Conservation (phyloP, 306 rosid species). For the Purshia tridentata region DNA sequence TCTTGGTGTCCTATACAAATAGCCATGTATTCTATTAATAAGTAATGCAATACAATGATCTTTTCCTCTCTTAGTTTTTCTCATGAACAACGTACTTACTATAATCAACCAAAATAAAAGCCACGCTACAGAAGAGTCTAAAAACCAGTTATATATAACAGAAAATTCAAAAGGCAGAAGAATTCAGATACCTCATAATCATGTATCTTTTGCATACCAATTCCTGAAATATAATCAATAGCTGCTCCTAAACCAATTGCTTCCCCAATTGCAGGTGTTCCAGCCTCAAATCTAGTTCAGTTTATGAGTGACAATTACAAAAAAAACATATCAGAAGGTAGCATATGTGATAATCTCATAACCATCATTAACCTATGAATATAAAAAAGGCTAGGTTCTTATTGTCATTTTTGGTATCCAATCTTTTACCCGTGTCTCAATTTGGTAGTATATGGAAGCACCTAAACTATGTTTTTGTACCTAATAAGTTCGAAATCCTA, state of each 20-base stretch:
- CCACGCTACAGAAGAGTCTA: neutral
- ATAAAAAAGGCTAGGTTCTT: too few relatives aligned
- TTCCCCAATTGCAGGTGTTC: constrained; percentile 99
- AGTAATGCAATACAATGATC: neutral
- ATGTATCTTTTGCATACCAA: constrained; percentile 86
- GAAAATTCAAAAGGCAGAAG: neutral
- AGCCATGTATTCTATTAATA: neutral
- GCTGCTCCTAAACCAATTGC: constrained; percentile 97
- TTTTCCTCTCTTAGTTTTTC: neutral
- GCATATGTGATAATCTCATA: too few relatives aligned
- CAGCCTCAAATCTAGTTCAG: constrained; percentile 84
- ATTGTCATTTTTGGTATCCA: too few relatives aligned
- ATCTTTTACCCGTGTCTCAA: too few relatives aligned
- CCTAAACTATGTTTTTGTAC: too few relatives aligned
- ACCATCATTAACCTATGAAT: too few relatives aligned
- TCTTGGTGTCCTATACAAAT: neutral
- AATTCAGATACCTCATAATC: constrained; percentile 67
- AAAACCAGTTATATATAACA: neutral
- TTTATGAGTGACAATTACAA: constrained; percentile 23
- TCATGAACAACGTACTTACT: neutral
- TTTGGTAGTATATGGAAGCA: too few relatives aligned
- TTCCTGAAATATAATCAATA: constrained; percentile 78
- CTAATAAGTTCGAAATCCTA: too few relatives aligned
- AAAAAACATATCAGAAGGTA: neutral
- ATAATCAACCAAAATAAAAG: neutral